phyloP scores from a whole-genome alignment of 768 basidiomycete genomes.

The Boletus reticulatus region DNA sequence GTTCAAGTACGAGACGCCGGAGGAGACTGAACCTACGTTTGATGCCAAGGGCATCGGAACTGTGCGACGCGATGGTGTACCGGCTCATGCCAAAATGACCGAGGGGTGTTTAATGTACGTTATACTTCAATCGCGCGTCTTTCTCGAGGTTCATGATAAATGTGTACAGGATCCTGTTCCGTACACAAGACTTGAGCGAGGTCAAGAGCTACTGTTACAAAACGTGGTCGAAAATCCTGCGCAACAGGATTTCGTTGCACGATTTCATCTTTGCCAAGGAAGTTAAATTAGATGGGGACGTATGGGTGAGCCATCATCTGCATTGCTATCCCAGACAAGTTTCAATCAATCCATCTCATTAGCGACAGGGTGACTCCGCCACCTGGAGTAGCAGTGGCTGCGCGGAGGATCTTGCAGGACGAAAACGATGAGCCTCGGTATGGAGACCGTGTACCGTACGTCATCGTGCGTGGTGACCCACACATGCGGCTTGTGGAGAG shows the following conservation, averaged over 20 bases:
- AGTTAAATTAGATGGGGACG: constrained; percentile 91
- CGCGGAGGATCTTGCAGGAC: constrained; percentile 68
- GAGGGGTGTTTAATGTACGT: constrained; percentile 85
- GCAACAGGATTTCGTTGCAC: constrained; percentile 78
- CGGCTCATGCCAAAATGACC: constrained; percentile 89
- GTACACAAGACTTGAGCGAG: constrained; percentile 82
- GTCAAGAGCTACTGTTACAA: constrained; percentile 86
- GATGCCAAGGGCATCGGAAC: constrained; percentile 99
- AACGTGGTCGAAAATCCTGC: constrained; percentile 82
- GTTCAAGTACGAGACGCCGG: constrained; percentile 86
- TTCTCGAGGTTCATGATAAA: not conserved
- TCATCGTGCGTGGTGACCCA: constrained; percentile 69
- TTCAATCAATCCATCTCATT: not conserved
- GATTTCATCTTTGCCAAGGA: constrained; percentile 96
- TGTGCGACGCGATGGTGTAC: constrained; percentile 89
- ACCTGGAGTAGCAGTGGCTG: constrained; percentile 89
- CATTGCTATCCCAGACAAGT: too few species aligned
- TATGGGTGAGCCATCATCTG: constrained; percentile 61
- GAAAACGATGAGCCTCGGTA: constrained; percentile 85
- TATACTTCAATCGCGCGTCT: not conserved
- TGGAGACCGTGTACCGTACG: constrained; percentile 90
- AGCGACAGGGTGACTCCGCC: constrained; percentile 86
- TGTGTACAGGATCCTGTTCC: constrained; percentile 79
- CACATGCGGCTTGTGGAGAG: constrained; percentile 69
- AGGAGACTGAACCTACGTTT: constrained; percentile 76